These are phyloP conservation scores for Angomonas desouzai DNA, from an alignment of 208 protist genomes.

Conservation along the genomic window DNA sequence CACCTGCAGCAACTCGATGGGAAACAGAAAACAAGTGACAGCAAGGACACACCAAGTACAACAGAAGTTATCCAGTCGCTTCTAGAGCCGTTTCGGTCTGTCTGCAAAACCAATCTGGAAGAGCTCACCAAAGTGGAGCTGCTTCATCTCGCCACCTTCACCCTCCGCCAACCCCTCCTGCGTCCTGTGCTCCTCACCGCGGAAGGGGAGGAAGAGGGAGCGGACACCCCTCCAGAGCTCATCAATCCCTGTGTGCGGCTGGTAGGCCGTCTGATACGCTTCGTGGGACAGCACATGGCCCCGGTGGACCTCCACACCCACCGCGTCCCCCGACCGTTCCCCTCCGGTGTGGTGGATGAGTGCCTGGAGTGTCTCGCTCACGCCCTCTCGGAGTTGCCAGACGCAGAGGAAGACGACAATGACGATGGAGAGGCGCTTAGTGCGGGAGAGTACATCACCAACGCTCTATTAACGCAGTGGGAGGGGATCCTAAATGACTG, in stretches of 20 bases:
- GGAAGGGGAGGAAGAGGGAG: constrained; percentile 5
- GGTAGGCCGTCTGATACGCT: constrained; percentile 11
- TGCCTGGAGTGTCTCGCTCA: constrained; percentile 64
- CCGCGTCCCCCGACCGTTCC: constrained; percentile 28
- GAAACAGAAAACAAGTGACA: neutral
- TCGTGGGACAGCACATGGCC: constrained; percentile 53
- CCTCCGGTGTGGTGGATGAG: constrained; percentile 61
- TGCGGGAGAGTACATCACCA: constrained; percentile 44
- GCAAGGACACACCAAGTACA: constrained; percentile 16
- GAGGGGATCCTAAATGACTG: constrained; percentile 66
- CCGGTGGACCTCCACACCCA: constrained; percentile 54
- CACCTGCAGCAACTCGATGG: neutral
- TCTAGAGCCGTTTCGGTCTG: neutral
- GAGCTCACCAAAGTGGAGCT: constrained; percentile 48
- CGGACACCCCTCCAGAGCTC: constrained; percentile 25
- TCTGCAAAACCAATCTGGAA: constrained; percentile 17
- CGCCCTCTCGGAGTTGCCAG: constrained; percentile 20
- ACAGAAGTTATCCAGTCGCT: neutral
- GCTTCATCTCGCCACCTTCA: constrained; percentile 56
- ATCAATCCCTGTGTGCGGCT: constrained; percentile 42
- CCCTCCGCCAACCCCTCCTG: constrained; percentile 36
- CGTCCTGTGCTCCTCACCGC: constrained; percentile 28
- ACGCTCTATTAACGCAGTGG: constrained; percentile 58
- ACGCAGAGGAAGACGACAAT: neutral
- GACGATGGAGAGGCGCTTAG: neutral